Percentiles rank a stretch among this genome's conserved stretches.
These are phyloP conservation scores for Litchi chinensis DNA, from an alignment of 345 rosid species.

Conservation along the genomic window DNA sequence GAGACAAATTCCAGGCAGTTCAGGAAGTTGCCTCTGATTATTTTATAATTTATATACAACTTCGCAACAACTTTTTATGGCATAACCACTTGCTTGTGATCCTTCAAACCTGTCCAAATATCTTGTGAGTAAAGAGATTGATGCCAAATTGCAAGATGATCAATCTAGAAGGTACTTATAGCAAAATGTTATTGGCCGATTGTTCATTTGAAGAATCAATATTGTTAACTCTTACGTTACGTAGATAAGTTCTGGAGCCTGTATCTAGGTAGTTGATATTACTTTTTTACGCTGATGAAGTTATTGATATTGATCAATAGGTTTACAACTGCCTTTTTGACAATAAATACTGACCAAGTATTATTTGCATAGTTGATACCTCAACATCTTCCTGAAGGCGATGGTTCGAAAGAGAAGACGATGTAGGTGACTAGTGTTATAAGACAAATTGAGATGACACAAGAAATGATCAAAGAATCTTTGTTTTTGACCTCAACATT, in stretches of 20 bases:
- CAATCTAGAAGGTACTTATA: conserved; percentile 63
- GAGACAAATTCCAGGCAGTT: too few species aligned
- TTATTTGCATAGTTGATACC: conserved; percentile 68
- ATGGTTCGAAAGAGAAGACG: conserved; percentile 81
- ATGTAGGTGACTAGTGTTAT: conserved; percentile 85
- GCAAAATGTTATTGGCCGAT: conserved; percentile 1
- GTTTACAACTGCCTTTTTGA: neutral
- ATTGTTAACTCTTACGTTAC: too few species aligned
- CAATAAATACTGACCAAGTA: conserved; percentile 17
- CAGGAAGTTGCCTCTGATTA: neutral
- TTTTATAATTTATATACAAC: neutral
- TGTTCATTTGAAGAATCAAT: neutral
- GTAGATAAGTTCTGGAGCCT: conserved; percentile 81
- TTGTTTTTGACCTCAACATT: conserved; percentile 25
- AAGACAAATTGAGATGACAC: conserved; percentile 79
- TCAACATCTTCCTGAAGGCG: conserved; percentile 84
- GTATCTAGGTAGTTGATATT: conserved; percentile 78
- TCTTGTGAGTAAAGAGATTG: conserved; percentile 96
- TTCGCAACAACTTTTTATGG: conserved; percentile 60
- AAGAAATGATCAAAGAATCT: conserved; percentile 84
- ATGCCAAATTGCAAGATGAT: conserved; percentile 80
- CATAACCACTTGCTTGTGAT: conserved; percentile 82
- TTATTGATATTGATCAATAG: neutral
- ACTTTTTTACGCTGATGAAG: neutral
- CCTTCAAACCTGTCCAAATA: conserved; percentile 90